phyloP scores from a whole-genome alignment of 1,139 yeast species.

The Sugiyamaella grinbergsii region DNA sequence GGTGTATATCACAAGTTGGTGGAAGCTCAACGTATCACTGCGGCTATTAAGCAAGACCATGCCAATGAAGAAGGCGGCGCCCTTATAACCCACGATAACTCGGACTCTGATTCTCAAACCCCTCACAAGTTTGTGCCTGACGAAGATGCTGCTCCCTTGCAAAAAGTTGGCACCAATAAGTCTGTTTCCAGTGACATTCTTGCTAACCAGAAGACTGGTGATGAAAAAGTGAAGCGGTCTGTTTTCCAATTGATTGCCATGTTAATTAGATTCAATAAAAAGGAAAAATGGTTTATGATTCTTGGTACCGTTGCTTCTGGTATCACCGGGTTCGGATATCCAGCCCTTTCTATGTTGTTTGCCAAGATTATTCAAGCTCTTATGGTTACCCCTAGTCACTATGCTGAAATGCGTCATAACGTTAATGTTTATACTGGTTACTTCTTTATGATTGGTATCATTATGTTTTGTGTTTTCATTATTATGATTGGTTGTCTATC shows the following conservation, averaged over 20 bases:
- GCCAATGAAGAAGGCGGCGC: conserved; percentile 19
- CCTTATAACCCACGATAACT: conserved; percentile 20
- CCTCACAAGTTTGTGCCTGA: conserved; percentile 19
- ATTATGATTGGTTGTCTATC: conserved; percentile 40
- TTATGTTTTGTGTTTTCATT: conserved; percentile 40
- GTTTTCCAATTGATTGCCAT: conserved; percentile 28
- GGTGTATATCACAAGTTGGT: conserved; percentile 44
- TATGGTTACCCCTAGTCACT: conserved; percentile 41
- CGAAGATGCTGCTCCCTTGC: conserved; percentile 20
- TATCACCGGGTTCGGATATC: conserved; percentile 46
- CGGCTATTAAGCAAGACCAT: conserved; percentile 5
- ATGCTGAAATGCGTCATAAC: conserved; percentile 41
- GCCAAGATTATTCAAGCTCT: conserved; percentile 45
- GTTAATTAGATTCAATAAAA: conserved; percentile 34
- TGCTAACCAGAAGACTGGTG: conserved; percentile 17
- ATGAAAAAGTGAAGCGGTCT: conserved; percentile 19
- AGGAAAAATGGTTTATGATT: conserved; percentile 36
- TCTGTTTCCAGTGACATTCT: conserved; percentile 25
- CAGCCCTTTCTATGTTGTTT: conserved; percentile 45
- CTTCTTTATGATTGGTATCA: conserved; percentile 46
- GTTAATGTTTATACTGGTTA: conserved; percentile 44
- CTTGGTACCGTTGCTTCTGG: conserved; percentile 41
- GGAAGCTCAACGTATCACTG: conserved; percentile 40
- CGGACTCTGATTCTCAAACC: conserved; percentile 18
- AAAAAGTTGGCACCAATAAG: conserved; percentile 23